These are phyloP conservation scores for Annulohypoxylon maeteangense DNA, from an alignment of 495 filamentous ascomycete species.

Conservation along the genomic window DNA sequence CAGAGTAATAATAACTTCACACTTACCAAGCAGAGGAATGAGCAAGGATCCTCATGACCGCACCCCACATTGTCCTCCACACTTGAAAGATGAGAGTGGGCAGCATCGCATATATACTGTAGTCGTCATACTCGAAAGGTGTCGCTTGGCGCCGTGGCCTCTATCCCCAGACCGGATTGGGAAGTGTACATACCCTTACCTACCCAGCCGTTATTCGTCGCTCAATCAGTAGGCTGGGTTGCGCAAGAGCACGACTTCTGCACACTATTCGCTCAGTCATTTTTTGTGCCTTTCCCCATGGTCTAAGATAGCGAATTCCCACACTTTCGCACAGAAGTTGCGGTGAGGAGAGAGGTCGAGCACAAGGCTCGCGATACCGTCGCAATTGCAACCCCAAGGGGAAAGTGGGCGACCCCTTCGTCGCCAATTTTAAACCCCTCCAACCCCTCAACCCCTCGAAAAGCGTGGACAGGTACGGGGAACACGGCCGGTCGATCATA, in stretches of 20 bases:
- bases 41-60: conserved; percentile 23
- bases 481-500: conserved; percentile 38
- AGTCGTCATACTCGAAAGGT: conserved; percentile 14
- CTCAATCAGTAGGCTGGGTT: conserved; percentile 19
- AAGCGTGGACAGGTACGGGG: conserved; percentile 27
- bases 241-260: conserved; percentile 37
- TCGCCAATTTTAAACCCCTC: conserved; percentile 29
- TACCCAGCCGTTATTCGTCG: conserved; percentile 16
- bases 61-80: conserved; percentile 37
- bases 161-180: conserved; percentile 22
- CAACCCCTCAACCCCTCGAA: conserved; percentile 6
- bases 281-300: neutral
- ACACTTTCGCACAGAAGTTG: conserved; percentile 32
- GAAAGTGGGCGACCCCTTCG: conserved; percentile 5
- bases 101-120: conserved; percentile 11
- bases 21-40: conserved; percentile 13
- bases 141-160: conserved; percentile 28
- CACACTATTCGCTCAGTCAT: conserved; percentile 11
- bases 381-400: conserved; percentile 35
- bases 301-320: conserved; percentile 22
- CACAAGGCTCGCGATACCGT: conserved; percentile 36
- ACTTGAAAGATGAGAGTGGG: conserved; percentile 7
- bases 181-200: conserved; percentile 16
- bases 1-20: conserved; percentile 32
- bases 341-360: conserved; percentile 36